Percentiles rank a stretch among this genome's conserved stretches.
Conservation (phyloP, 345 rosid genomes). For the Ceriops decandra region DNA sequence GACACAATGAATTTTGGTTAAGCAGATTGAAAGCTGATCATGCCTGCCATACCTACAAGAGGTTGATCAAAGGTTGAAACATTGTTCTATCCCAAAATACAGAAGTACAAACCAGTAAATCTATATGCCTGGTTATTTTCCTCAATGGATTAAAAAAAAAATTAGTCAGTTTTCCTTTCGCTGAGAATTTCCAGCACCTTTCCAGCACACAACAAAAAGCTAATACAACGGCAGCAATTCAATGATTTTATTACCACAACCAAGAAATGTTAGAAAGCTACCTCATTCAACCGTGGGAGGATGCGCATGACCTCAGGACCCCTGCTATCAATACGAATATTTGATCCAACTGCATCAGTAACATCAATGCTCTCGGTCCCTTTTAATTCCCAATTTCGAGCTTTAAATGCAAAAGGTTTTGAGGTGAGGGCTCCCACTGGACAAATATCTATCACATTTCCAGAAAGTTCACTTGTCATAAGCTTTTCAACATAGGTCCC, state of each 20-base stretch:
- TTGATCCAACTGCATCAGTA: conserved; percentile 94
- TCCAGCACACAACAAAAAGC: background rate
- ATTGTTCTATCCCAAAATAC: no score
- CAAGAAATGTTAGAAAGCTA: conserved; percentile 22
- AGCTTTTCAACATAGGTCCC: conserved; percentile 98
- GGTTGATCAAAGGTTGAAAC: no score
- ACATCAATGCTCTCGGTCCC: conserved; percentile 96
- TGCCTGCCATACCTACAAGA: no score
- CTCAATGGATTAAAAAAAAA: background rate
- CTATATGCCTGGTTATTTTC: no score
- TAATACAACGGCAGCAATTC: background rate
- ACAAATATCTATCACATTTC: conserved; percentile 96
- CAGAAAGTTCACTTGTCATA: conserved; percentile 99
- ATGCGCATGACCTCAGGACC: conserved; percentile 99
- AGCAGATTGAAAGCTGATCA: no score
- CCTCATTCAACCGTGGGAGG: conserved; percentile 91
- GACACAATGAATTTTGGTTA: no score
- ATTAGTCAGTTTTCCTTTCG: background rate
- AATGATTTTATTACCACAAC: conserved; percentile 1
- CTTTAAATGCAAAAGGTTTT: conserved; percentile 97
- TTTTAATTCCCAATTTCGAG: conserved; percentile 98
- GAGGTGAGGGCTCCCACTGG: conserved; percentile 99
- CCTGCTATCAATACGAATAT: conserved; percentile 92
- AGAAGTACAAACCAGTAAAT: no score
- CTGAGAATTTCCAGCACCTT: background rate